Evolutionary conservation across 768 basidiomycete genomes (phyloP).

Genomic region (Pulveroboletus ravenelii): DNA sequence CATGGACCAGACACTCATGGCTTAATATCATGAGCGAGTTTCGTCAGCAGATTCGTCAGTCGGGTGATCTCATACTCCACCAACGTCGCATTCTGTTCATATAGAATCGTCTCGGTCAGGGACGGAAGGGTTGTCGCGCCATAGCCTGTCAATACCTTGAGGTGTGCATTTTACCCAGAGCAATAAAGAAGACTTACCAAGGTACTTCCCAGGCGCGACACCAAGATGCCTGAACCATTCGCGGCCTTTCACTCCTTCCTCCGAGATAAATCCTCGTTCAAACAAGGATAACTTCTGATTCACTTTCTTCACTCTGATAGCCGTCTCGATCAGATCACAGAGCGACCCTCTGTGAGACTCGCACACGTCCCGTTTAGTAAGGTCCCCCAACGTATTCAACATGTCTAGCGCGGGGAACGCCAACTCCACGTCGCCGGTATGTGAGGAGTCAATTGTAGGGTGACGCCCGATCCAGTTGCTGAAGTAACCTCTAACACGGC

Average conservation of each 20-base stretch:
- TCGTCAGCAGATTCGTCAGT: conserved; percentile 49
- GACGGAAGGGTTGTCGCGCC: conserved; percentile 83
- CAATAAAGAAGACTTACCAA: conserved; percentile 43
- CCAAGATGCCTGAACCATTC: conserved; percentile 87
- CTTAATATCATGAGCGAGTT: conserved; percentile 38
- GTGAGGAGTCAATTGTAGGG: background rate
- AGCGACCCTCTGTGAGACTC: conserved; percentile 29
- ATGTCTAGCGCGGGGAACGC: conserved; percentile 1
- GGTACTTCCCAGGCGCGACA: conserved; percentile 84
- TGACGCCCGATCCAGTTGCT: conserved; percentile 28
- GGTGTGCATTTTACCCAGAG: background rate
- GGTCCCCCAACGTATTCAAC: background rate
- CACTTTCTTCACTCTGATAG: conserved; percentile 49
- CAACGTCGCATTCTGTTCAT: conserved; percentile 59
- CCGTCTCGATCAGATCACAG: conserved; percentile 50
- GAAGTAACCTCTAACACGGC: conserved; percentile 1
- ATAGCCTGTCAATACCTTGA: conserved; percentile 46
- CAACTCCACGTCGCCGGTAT: background rate
- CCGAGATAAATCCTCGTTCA: conserved; percentile 76
- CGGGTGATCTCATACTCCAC: conserved; percentile 58
- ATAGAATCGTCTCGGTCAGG: conserved; percentile 69
- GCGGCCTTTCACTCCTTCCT: conserved; percentile 70
- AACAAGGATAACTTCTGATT: conserved; percentile 69
- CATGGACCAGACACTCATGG: conserved; percentile 5
- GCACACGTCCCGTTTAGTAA: conserved; percentile 6